Evolutionary conservation across 345 rosid genomes (phyloP).

Genomic region (Eucalyptus dawsonii): DNA sequence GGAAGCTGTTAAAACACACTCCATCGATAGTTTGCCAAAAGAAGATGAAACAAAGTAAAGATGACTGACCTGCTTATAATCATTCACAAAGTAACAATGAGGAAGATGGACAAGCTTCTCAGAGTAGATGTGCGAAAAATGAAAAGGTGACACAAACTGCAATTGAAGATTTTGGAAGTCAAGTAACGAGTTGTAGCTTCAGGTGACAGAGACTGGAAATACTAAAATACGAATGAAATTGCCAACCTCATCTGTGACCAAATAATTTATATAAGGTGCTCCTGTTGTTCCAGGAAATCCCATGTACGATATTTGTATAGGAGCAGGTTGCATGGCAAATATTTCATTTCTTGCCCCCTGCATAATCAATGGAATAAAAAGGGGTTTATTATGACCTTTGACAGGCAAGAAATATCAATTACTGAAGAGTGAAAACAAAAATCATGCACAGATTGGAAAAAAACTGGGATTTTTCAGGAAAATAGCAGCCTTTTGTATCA

Average conservation of each 20-base stretch:
- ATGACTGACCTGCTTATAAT: constrained; percentile 78
- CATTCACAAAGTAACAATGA: constrained; percentile 97
- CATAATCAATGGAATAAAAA: not conserved
- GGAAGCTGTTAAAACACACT: not conserved
- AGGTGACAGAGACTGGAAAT: not conserved
- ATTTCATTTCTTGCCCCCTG: constrained; percentile 99
- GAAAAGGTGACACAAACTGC: constrained; percentile 90
- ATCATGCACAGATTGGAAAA: not conserved
- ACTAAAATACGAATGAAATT: not conserved
- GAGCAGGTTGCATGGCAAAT: constrained; percentile 98
- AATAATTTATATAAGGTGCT: constrained; percentile 84
- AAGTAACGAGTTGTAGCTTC: not conserved
- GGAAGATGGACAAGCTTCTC: constrained; percentile 98
- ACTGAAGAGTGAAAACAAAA: not conserved
- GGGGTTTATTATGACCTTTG: not conserved
- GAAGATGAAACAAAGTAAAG: not conserved
- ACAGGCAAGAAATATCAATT: not conserved
- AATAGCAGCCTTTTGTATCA: not conserved
- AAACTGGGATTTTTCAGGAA: not conserved
- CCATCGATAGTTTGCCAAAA: not conserved
- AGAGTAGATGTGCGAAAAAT: constrained; percentile 69
- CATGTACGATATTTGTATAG: constrained; percentile 96
- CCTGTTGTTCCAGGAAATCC: constrained; percentile 99
- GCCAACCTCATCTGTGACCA: constrained; percentile 93
- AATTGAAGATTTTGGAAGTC: not conserved